Evolutionary conservation across 306 rosid species (phyloP).

Genomic region (Ammopiptanthus mongolicus): DNA sequence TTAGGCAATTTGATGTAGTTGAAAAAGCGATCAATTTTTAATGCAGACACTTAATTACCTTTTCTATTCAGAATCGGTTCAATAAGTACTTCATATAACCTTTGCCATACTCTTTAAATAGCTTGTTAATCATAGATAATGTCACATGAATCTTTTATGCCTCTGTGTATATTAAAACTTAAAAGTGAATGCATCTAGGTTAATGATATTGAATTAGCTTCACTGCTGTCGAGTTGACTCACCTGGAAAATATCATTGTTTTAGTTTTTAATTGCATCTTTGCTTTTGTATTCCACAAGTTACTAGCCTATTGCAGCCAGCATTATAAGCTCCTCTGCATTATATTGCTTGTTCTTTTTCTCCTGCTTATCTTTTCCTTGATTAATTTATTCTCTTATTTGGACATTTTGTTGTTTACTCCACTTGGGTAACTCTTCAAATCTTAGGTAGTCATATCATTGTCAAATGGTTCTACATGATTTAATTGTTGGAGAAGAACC

Average conservation of each 20-base stretch:
- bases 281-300: slow-evolving; percentile 5
- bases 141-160: slow-evolving; percentile 5
- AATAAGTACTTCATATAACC: neutral
- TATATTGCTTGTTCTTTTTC: neutral
- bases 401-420: slow-evolving; percentile 9
- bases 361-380: neutral
- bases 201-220: slow-evolving; percentile 10
- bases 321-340: neutral
- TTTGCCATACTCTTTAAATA: neutral
- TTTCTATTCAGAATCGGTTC: neutral
- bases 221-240: neutral
- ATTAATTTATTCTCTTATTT: neutral
- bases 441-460: slow-evolving; percentile 11
- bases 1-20: neutral
- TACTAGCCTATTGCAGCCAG: neutral
- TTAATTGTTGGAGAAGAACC: slow-evolving; percentile 2
- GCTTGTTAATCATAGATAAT: slow-evolving; percentile 1
- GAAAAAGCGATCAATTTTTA: neutral
- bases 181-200: slow-evolving; percentile 5
- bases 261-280: neutral
- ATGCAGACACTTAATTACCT: neutral
- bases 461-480: slow-evolving; percentile 11
- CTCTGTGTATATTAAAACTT: neutral
- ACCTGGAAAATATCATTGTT: neutral
- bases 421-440: slow-evolving; percentile 1